Conservation (phyloP, 176 grass and related monocot genomes). For the Secale cereale region DNA sequence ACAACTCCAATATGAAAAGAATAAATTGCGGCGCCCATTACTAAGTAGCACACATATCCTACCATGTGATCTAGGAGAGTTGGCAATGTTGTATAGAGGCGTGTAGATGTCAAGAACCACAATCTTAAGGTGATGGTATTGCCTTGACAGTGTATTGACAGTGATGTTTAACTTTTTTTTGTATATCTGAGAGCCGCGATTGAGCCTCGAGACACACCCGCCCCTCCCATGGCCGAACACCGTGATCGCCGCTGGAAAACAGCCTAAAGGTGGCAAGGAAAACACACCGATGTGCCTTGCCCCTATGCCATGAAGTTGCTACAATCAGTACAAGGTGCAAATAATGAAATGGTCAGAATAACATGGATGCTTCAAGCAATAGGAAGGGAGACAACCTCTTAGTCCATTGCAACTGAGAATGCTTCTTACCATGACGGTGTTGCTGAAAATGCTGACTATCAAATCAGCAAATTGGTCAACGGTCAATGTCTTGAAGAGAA, state of each 20-base stretch:
- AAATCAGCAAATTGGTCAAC: conserved; percentile 52
- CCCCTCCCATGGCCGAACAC: conserved; percentile 53
- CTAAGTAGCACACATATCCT: neutral
- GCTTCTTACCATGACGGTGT: conserved; percentile 39
- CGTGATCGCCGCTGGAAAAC: conserved; percentile 60
- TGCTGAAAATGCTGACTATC: conserved; percentile 54
- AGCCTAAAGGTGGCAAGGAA: conserved; percentile 71
- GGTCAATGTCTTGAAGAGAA: conserved; percentile 55
- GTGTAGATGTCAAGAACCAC: conserved; percentile 83
- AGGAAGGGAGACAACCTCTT: no score
- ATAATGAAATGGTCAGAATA: neutral
- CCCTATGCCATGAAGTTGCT: conserved; percentile 68
- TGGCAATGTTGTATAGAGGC: conserved; percentile 47
- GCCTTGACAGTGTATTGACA: conserved; percentile 25
- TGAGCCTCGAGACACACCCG: conserved; percentile 52
- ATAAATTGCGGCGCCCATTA: no score
- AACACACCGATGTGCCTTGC: conserved; percentile 76
- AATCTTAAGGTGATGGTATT: conserved; percentile 63
- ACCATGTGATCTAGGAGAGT: conserved; percentile 46
- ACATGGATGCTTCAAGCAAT: no score
- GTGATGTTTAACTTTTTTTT: conserved; percentile 61
- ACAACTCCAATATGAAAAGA: no score
- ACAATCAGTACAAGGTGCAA: neutral
- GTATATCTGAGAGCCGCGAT: conserved; percentile 50
- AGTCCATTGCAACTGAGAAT: no score